Evolutionary conservation across 305 asterid species (phyloP).

Genomic region (Fraxinus xanthoxyloides): DNA sequence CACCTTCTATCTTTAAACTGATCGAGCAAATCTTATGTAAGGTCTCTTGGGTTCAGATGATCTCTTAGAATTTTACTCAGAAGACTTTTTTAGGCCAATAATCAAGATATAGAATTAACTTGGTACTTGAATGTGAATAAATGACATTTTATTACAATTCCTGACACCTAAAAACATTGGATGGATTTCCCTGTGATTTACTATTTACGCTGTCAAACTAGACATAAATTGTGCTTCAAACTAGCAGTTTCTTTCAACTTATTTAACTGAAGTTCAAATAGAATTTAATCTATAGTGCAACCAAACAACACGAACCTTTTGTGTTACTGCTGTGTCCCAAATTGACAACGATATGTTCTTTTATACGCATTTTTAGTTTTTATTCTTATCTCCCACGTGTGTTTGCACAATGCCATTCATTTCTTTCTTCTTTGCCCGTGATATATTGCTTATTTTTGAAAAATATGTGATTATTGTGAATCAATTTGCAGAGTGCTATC

Average conservation of each 20-base stretch:
- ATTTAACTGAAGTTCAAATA: neutral
- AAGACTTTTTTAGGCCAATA: neutral
- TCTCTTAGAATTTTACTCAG: neutral
- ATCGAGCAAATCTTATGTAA: neutral
- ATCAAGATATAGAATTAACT: neutral
- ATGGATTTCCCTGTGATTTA: neutral
- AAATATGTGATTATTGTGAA: slow-evolving; percentile 13
- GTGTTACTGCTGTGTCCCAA: neutral
- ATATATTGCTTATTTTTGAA: slow-evolving; percentile 5
- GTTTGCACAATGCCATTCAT: slow-evolving; percentile 1
- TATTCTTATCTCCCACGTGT: neutral
- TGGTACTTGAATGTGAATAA: neutral
- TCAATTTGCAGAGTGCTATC: slow-evolving; percentile 57
- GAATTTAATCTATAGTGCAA: neutral
- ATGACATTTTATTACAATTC: neutral
- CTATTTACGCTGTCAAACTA: slow-evolving; percentile 3
- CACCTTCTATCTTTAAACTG: neutral
- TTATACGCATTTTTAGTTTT: neutral
- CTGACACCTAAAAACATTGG: neutral
- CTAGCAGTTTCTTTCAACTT: neutral
- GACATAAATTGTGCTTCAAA: neutral
- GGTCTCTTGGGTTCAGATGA: neutral
- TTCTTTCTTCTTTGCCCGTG: neutral
- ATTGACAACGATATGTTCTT: neutral
- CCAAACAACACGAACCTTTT: neutral